Conservation (phyloP, 225 moss, liverwort and hornwort genomes). For the Pseudoscleropodium purum region DNA sequence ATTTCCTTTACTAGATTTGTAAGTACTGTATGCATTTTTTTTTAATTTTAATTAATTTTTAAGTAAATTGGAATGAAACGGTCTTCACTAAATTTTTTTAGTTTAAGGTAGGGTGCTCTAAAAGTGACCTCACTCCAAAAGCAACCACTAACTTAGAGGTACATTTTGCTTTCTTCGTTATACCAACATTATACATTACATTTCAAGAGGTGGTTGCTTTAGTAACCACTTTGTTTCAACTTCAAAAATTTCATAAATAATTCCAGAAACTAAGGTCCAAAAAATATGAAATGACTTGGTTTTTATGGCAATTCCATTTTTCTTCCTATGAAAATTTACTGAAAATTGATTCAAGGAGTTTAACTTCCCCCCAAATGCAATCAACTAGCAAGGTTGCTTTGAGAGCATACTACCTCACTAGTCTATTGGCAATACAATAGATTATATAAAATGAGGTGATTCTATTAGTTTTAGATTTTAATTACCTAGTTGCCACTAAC, state of each 20-base stretch:
- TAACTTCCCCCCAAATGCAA: background rate
- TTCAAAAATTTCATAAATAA: too few relatives aligned
- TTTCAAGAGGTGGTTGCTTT: background rate
- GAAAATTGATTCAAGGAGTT: background rate
- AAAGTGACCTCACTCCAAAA: background rate
- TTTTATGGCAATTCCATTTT: background rate
- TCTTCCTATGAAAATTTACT: background rate
- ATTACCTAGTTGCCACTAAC: background rate
- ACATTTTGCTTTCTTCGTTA: background rate
- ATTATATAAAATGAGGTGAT: background rate
- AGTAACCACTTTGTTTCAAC: too few relatives aligned
- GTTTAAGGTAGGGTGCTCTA: background rate
- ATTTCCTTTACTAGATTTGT: background rate
- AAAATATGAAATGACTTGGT: background rate
- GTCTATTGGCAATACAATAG: too few relatives aligned
- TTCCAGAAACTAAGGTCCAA: background rate
- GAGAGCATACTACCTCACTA: rapidly evolving
- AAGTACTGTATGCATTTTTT: too few relatives aligned
- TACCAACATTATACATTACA: background rate
- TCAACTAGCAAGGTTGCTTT: background rate
- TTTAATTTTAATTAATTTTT: background rate
- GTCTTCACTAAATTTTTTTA: background rate
- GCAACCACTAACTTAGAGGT: background rate
- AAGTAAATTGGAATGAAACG: background rate
- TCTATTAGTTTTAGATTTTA: background rate